Evolutionary conservation across 2,329 filamentous ascomycete genomes (phyloP), one percentile per base, ranked within the genome.

Genomic region (Raffaelea albimanens): DNA sequence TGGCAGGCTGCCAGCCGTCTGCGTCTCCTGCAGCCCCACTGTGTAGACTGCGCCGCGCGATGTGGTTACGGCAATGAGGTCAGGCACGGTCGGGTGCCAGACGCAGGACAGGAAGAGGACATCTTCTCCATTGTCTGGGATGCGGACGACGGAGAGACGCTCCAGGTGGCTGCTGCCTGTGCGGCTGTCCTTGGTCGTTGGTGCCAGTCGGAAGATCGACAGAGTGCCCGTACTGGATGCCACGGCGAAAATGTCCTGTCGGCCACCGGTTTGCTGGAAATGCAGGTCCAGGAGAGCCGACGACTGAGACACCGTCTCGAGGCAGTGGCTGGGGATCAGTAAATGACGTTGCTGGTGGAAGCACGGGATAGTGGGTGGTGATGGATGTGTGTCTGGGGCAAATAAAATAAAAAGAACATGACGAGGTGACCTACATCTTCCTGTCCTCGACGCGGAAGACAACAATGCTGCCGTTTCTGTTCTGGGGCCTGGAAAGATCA

Each of bases 281-380:
- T 90, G 87, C 25, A 96, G 69, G 61, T 96, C 90, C 46, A 96
- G 75, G 23, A 96, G 75, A 5, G 87, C 90, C 45, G 82, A 87
- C 4, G 80, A 75, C 20, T 85, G 80, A 5, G 68, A 58, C 4
- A 82, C 53, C 1, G 75, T 82, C 58, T 87, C 78, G 4, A 83
- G 33, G 18, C 19, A 25, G 3, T 4, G 9, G 22, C 36, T 52
- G 46, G 45, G 29, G 46, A 7, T 40, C 34, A 4, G 25, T 13
- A 25, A 7, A 18, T 36, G 34, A 8, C 9, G 13, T 38, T 34
- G 31, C 14, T 38, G 13, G 18, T n/a, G 34, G 8, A 29, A 13
- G 25, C 25, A 29, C 21, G 40, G 23, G 18, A 29, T 9, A 29
- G 18, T 18, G 3, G 25, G 10, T 8, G n/a, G 14, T 21, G 18